Evolutionary conservation across 2,329 filamentous ascomycete genomes (phyloP).

Genomic region (Nannizzia gypsea): DNA sequence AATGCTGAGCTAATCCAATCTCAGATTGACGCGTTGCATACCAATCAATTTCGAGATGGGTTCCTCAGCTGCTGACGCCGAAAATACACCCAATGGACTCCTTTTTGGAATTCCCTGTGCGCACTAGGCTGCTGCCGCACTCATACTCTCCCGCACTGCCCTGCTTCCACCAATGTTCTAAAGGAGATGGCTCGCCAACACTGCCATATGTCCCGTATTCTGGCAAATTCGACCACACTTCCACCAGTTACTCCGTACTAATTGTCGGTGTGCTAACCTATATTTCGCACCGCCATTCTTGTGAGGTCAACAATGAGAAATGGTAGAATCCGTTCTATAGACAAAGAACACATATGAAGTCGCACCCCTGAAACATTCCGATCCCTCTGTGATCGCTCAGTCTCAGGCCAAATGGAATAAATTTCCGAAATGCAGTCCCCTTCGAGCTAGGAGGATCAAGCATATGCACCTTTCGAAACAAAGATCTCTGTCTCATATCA

Average conservation of each 20-base stretch:
- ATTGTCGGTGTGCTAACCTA: neutral
- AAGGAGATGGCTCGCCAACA: neutral
- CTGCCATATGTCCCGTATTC: neutral
- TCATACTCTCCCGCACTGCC: neutral
- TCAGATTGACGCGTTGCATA: neutral
- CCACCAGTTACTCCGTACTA: too few relatives aligned
- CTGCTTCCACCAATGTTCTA: neutral
- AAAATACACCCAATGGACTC: neutral
- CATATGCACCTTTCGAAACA: neutral
- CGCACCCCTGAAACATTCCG: neutral
- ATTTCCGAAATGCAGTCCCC: neutral
- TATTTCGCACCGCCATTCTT: neutral
- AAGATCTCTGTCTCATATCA: neutral
- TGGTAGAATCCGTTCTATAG: neutral
- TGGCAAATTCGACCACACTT: neutral
- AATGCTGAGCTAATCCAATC: neutral
- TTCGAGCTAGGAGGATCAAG: neutral
- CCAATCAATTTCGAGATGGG: neutral
- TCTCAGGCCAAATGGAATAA: constrained; percentile 2
- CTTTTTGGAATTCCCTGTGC: neutral
- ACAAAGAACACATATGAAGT: neutral
- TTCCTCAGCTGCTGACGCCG: neutral
- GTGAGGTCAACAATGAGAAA: neutral
- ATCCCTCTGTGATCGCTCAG: neutral
- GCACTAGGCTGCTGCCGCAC: neutral